Base-by-base conservation (phyloP, 768 basidiomycete species). In the Cystobasidium onofrii region DNA sequence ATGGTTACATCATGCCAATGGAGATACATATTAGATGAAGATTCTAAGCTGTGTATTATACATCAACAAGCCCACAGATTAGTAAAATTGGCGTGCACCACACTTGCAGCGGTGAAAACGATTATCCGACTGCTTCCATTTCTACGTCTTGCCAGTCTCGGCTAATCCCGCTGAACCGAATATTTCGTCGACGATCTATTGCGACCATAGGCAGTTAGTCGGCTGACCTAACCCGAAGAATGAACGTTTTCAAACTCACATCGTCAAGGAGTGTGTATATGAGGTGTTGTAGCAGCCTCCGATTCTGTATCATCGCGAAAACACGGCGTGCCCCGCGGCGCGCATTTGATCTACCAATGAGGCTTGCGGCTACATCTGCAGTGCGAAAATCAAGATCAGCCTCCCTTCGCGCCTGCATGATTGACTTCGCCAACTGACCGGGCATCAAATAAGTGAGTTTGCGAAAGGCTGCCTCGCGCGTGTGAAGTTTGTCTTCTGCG, bases 321-420 rank as follows among this genome's bases (percentile, higher is more conserved):
- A 96, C 90, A 62, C 92, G 85, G 46, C 92, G 85, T 10, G 95
- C 93, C 18, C 94, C 96, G 52, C 93, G 86, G 15, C 93, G 87
- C 20, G 95, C 93, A 79, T 99, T 98, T 1, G 90, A 89, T 34
- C 93, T 86, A n/a, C 96, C 96, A 76, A 97, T 97, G 89, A 97
- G 92, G 78, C 96, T 97, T 7, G 95, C 92, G 36, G 91, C 93
- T 65, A 97, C 82, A 79, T 98, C 95, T 96, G 76, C 10, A 29
- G 46, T 25, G 72, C 13, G 1, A 33, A 1, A 17, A 15, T 29
- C 9, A 77, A 34, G 64, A 80, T n/a, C 6, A 57, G 23, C 6
- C 25, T 39, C 0, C 23, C 52, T 18, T 12, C 34, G 29, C 3
- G 43, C 18, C 7, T 18, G 1, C 29, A n/a, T 31, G 9, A 31